Percentiles rank a stretch among this genome's conserved stretches.
phyloP scores from a whole-genome alignment of 2,329 filamentous ascomycete genomes.

The Aspergillus cejpii region DNA sequence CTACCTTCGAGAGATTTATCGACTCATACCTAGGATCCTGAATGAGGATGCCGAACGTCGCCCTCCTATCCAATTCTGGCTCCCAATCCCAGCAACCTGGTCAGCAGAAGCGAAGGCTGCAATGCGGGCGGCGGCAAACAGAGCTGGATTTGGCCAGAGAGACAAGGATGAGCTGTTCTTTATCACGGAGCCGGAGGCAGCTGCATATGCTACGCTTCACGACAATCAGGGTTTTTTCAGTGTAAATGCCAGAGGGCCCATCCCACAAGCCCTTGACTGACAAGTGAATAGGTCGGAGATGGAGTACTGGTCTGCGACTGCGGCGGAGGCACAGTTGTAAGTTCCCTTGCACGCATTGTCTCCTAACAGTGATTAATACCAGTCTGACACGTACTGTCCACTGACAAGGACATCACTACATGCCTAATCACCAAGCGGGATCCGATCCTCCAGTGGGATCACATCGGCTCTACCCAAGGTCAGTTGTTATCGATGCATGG shows the following conservation, averaged over 20 bases:
- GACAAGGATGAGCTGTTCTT: constrained; percentile 9
- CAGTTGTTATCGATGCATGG: too few relatives aligned
- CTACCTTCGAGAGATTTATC: constrained; percentile 19
- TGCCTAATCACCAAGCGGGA: too few relatives aligned
- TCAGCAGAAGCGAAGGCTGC: constrained; percentile 19
- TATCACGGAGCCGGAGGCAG: constrained; percentile 21
- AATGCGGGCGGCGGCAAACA: constrained; percentile 8
- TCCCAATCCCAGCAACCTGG: constrained; percentile 30
- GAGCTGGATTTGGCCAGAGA: constrained; percentile 9
- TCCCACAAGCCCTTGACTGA: too few relatives aligned
- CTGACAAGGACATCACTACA: constrained; percentile 22
- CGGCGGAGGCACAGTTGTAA: constrained; percentile 25
- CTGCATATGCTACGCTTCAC: constrained; percentile 16
- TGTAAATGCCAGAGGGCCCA: too few relatives aligned
- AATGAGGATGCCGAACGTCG: constrained; percentile 9
- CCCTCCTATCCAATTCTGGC: constrained; percentile 19
- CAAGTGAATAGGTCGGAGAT: constrained; percentile 12
- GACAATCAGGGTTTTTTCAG: too few relatives aligned
- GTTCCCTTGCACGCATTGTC: too few relatives aligned
- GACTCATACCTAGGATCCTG: constrained; percentile 16
- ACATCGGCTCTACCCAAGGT: too few relatives aligned
- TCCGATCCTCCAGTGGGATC: too few relatives aligned
- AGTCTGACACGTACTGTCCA: too few relatives aligned
- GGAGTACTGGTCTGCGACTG: constrained; percentile 24
- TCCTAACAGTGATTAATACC: too few relatives aligned